Percentiles rank a stretch among this genome's conserved stretches.
Evolutionary conservation across 805 yeast genomes (phyloP).

Genomic region (Cyberlindnera saturnus): DNA sequence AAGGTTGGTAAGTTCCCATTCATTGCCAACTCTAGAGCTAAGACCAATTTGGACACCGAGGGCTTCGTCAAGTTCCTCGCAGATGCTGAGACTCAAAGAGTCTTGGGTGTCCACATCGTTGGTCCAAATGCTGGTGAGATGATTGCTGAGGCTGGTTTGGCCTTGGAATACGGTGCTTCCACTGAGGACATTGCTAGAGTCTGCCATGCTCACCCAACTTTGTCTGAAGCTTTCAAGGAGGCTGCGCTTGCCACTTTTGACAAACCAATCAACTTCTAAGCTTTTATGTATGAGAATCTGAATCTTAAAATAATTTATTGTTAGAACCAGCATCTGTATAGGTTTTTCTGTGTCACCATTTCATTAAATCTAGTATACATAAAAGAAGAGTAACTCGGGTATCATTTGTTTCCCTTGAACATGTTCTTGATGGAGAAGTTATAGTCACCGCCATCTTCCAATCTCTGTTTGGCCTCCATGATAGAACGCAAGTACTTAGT

Average conservation of each 20-base stretch:
- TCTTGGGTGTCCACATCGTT: constrained; percentile 92
- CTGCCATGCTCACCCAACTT: constrained; percentile 98
- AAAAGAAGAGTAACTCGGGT: too few relatives aligned
- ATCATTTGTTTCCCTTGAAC: constrained; percentile 8
- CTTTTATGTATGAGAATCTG: too few relatives aligned
- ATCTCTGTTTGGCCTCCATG: constrained; percentile 34
- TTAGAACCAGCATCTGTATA: too few relatives aligned
- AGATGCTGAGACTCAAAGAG: constrained; percentile 95
- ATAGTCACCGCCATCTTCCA: constrained; percentile 26
- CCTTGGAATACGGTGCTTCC: constrained; percentile 97
- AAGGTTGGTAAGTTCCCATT: constrained; percentile 98
- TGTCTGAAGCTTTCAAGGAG: constrained; percentile 97
- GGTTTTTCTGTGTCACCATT: too few relatives aligned
- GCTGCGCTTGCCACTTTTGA: constrained; percentile 90
- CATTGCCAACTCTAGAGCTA: constrained; percentile 98
- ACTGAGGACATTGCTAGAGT: constrained; percentile 97
- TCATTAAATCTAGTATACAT: too few relatives aligned
- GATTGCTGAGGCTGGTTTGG: constrained; percentile 98
- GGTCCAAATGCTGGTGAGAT: constrained; percentile 99
- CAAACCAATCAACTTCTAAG: constrained; percentile 82
- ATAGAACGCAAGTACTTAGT: constrained; percentile 32
- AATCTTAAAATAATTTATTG: too few relatives aligned
- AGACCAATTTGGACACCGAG: constrained; percentile 94
- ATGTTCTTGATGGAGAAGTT: constrained; percentile 15
- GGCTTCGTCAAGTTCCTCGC: constrained; percentile 95